Evolutionary conservation across 169 alveolate species (phyloP), one percentile per base, ranked within the genome.

Genomic region (Plasmodium ovale): DNA sequence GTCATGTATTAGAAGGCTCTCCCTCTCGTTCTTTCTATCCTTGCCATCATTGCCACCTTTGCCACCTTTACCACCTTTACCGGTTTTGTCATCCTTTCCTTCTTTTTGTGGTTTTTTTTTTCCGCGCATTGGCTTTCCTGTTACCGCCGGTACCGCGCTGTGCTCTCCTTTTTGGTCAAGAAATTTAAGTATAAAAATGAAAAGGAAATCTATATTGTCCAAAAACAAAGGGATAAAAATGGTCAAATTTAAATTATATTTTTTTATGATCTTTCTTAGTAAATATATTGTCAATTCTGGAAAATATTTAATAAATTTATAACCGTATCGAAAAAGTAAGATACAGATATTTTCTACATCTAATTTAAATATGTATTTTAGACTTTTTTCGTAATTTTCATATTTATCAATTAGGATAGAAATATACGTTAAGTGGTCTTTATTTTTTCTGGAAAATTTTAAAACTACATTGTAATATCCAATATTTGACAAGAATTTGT

Each of bases 281-380:
- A 77, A 77, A 35, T 44, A 44, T 10, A 77, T 77, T 2, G 88
- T 77, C 53, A 64, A 42, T 42, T 77, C 58, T 1, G 88, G 88
- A 56, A 60, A 77, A 27, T 77, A 77, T 77, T 77, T 77, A 67
- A 77, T 77, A 21, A 77, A 77, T 67, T 77, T 77, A 51, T 77
- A 77, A 6, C 88, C 88, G 47, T 77, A 77, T 62, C 65, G 23
- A 47, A 77, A 77, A 7, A 77, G 71, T 25, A 77, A 14, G 23
- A 77, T 77, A 53, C 88, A 77, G 23, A 77, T 77, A 62, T 77
- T 77, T 77, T 77, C 77, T 47, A 77, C 74, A 53, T 77, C 88
- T 27, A 77, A 53, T 39, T 60, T 77, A 42, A 77, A 77, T 31
- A 77, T 77, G 62, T 77, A 77, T 77, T 77, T 77, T 49, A 77